These are phyloP conservation scores for Starmera dryadoides DNA, from an alignment of 805 yeast species.

Conservation along the genomic window DNA sequence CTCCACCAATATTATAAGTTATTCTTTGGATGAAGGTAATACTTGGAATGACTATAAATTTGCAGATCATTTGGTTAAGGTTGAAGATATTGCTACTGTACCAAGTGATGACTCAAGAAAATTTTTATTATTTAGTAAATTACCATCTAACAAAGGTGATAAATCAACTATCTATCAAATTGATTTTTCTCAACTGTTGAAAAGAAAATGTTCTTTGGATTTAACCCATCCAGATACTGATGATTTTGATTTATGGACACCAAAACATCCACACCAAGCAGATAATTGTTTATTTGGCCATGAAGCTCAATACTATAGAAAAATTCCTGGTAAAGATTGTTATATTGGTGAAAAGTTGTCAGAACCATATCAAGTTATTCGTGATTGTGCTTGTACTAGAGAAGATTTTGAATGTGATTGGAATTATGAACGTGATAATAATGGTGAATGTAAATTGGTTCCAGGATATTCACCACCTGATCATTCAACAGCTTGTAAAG, in stretches of 20 bases:
- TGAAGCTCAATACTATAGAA: slow-evolving; percentile 50
- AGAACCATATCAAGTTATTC: slow-evolving; percentile 46
- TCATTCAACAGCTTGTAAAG: slow-evolving; percentile 52
- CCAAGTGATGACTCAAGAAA: slow-evolving; percentile 86
- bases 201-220: slow-evolving; percentile 49
- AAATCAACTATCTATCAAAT: slow-evolving; percentile 41
- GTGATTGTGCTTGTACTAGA: slow-evolving; percentile 79
- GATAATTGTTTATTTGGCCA: slow-evolving; percentile 67
- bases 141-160: slow-evolving; percentile 36
- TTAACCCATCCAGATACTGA: slow-evolving; percentile 33
- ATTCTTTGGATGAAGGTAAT: slow-evolving; percentile 74
- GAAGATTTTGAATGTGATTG: slow-evolving; percentile 92
- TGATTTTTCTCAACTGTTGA: slow-evolving; percentile 47
- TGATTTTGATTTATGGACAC: slow-evolving; percentile 62
- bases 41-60: slow-evolving; percentile 69
- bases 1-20: slow-evolving; percentile 50
- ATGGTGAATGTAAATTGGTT: slow-evolving; percentile 85
- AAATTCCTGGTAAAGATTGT: slow-evolving; percentile 53
- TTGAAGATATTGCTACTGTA: slow-evolving; percentile 77
- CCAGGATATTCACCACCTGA: slow-evolving; percentile 65
- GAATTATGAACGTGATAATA: slow-evolving; percentile 61
- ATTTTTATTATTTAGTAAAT: slow-evolving; percentile 56
- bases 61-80: slow-evolving; percentile 42
- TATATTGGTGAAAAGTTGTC: slow-evolving; percentile 56
- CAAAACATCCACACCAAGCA: slow-evolving; percentile 45